Evolutionary conservation across 2,329 filamentous ascomycete genomes (phyloP).

Genomic region (Didymella lethalis): DNA sequence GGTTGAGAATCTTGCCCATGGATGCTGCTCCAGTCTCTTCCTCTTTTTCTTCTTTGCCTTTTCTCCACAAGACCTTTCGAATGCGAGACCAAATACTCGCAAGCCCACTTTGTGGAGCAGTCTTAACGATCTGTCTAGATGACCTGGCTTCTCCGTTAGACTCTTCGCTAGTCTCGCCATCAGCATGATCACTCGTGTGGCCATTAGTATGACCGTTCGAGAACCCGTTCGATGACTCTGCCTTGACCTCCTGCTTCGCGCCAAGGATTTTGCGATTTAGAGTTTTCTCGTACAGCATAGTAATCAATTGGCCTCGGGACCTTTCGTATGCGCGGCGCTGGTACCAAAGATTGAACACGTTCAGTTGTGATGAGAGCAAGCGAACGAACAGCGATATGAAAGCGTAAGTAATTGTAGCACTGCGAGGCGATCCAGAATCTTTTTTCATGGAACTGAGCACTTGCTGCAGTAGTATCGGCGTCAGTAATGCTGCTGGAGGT

Average conservation of each 20-base stretch:
- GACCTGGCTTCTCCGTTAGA: conserved; percentile 14
- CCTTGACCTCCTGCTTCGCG: conserved; percentile 41
- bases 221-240: conserved; percentile 34
- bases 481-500: conserved; percentile 50
- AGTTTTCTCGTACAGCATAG: conserved; percentile 83
- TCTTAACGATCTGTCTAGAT: conserved; percentile 13
- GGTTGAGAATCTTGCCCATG: conserved; percentile 88
- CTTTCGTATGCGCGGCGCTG: conserved; percentile 84
- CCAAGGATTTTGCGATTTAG: conserved; percentile 66
- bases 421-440: conserved; percentile 57
- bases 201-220: conserved; percentile 21
- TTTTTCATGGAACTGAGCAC: conserved; percentile 74
- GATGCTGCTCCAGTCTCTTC: conserved; percentile 70
- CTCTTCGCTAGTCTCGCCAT: conserved; percentile 25
- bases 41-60: conserved; percentile 39
- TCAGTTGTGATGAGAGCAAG: conserved; percentile 69
- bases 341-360: conserved; percentile 79
- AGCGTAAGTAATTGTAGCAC: conserved; percentile 71
- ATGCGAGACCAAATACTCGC: conserved; percentile 21
- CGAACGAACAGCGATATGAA: conserved; percentile 67
- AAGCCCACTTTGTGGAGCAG: conserved; percentile 15
- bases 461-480: conserved; percentile 75
- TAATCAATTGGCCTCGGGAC: conserved; percentile 84
- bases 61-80: conserved; percentile 30
- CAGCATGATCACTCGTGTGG: conserved; percentile 21